Evolutionary conservation across 2,329 filamentous ascomycete species (phyloP).

Genomic region (Chrysoporthe austroafricana): DNA sequence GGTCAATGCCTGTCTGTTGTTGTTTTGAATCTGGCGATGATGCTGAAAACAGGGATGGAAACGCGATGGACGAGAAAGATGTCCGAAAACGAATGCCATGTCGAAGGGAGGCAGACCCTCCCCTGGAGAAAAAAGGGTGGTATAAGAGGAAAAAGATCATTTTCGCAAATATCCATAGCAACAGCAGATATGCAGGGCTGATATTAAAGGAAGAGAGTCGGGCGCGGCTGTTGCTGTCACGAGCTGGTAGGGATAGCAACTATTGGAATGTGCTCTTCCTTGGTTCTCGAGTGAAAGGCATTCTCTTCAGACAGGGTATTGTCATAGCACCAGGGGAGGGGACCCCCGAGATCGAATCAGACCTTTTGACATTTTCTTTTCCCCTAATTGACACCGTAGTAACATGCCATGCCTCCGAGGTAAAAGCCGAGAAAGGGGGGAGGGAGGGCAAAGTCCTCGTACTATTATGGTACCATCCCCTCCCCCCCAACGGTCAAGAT

Average conservation of each 20-base stretch:
- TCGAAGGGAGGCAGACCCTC: not conserved
- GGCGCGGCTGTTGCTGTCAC: conserved; percentile 22
- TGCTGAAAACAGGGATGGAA: conserved; percentile 7
- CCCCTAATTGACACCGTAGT: not conserved
- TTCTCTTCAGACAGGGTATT: conserved; percentile 18
- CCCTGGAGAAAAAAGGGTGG: not conserved
- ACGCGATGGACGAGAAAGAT: conserved; percentile 1
- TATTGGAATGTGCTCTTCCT: conserved; percentile 25
- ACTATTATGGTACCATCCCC: no score
- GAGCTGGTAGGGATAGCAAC: conserved; percentile 26
- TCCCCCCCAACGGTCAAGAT: no score
- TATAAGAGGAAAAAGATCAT: conserved; percentile 21
- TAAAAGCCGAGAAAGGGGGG: not conserved
- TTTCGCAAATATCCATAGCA: conserved; percentile 26
- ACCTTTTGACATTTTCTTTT: conserved; percentile 16
- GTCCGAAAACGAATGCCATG: conserved; percentile 16
- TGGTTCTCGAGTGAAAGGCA: conserved; percentile 12
- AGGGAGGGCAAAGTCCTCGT: no score
- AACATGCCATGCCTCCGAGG: not conserved
- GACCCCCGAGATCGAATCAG: conserved; percentile 11
- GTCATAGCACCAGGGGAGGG: conserved; percentile 8
- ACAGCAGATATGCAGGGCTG: conserved; percentile 29
- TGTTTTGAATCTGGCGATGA: not conserved
- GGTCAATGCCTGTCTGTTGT: not conserved
- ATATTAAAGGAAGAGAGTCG: conserved; percentile 1